phyloP scores from a whole-genome alignment of 352 stramenopile genomes.

The Discostella stelligera region DNA sequence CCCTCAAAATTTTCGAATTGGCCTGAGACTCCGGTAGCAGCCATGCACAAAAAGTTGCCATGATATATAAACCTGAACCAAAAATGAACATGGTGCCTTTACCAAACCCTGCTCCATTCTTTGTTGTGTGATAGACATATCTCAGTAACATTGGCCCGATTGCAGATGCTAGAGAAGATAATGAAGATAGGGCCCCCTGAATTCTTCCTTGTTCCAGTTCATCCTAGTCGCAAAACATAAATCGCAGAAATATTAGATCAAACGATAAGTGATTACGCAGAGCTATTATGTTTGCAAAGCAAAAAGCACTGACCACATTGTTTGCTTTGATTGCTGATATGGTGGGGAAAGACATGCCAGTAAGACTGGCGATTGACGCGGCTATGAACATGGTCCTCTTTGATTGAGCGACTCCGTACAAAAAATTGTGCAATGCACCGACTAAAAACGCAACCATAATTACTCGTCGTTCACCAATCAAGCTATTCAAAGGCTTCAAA shows the following conservation, averaged over 20 bases:
- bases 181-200: constrained; percentile 77
- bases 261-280: background rate
- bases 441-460: constrained; percentile 65
- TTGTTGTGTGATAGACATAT: constrained; percentile 61
- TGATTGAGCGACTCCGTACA: constrained; percentile 68
- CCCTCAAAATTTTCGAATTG: constrained; percentile 46
- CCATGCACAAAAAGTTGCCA: constrained; percentile 57
- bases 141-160: constrained; percentile 63
- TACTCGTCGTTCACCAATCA: constrained; percentile 69
- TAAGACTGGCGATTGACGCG: constrained; percentile 53
- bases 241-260: background rate
- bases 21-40: constrained; percentile 59
- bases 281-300: background rate
- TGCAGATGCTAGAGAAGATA: constrained; percentile 70
- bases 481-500: constrained; percentile 71
- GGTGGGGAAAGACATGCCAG: constrained; percentile 75
- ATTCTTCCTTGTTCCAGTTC: constrained; percentile 76
- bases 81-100: constrained; percentile 77
- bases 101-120: constrained; percentile 49
- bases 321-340: constrained; percentile 82
- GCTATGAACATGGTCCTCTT: constrained; percentile 75
- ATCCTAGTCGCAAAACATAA: constrained; percentile 24
- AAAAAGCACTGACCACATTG: constrained; percentile 62
- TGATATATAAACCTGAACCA: constrained; percentile 58
- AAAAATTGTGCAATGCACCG: constrained; percentile 63